phyloP scores from a whole-genome alignment of 192 early-diverging fungal species.

The Phlyctochytrium arcticum region DNA sequence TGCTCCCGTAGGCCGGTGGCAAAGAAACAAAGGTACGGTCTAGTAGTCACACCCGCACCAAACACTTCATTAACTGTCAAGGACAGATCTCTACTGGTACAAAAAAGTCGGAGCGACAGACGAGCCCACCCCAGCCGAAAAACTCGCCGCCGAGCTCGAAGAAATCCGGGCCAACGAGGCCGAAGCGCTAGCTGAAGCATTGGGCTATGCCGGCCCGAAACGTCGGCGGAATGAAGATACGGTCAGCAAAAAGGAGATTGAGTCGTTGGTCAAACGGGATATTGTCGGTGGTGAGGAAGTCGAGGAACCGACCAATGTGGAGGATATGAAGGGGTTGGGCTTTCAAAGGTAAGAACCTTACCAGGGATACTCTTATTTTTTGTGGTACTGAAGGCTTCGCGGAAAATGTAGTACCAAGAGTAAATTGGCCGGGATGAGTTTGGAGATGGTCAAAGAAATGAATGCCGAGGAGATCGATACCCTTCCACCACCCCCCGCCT shows the following conservation, averaged over 20 bases:
- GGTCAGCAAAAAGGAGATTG: slow-evolving; percentile 28
- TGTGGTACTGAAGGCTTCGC: background rate
- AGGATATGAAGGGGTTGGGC: slow-evolving; percentile 28
- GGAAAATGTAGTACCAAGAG: background rate
- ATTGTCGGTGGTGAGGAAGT: slow-evolving; percentile 19
- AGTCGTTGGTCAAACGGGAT: slow-evolving; percentile 29
- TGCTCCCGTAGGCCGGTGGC: slow-evolving; percentile 79
- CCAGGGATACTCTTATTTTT: background rate
- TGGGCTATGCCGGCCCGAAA: slow-evolving; percentile 26
- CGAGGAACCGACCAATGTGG: background rate
- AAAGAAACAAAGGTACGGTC: slow-evolving; percentile 50
- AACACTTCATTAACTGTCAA: background rate
- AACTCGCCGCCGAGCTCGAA: slow-evolving; percentile 23
- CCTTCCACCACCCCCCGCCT: background rate
- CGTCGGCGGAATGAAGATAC: background rate
- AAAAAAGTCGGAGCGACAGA: slow-evolving; percentile 48
- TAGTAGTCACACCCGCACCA: no score
- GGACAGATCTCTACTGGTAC: slow-evolving; percentile 61
- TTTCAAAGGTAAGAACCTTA: slow-evolving; percentile 29
- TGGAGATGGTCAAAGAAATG: background rate
- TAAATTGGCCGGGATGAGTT: slow-evolving; percentile 12
- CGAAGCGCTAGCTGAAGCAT: slow-evolving; percentile 40
- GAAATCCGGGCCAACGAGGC: slow-evolving; percentile 30
- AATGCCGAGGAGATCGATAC: slow-evolving; percentile 10
- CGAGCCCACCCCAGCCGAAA: slow-evolving; percentile 19